phyloP scores from a whole-genome alignment of 768 basidiomycete genomes.

The Trametes cubensis region DNA sequence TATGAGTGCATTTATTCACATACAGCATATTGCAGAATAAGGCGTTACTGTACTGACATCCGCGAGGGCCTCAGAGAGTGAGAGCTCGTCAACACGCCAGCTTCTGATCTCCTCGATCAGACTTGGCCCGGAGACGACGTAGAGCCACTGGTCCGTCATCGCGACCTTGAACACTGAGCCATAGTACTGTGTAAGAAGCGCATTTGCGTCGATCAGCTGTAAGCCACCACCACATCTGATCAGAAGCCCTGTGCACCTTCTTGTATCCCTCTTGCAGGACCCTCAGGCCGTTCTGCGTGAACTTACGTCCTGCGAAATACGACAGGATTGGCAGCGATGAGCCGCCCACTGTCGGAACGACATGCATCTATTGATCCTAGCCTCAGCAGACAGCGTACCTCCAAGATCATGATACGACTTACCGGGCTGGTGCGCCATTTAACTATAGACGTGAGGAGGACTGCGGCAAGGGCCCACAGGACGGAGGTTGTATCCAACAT shows the following conservation, averaged over 20 bases:
- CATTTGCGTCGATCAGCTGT: too few species aligned
- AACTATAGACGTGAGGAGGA: too few species aligned
- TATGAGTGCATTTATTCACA: too few species aligned
- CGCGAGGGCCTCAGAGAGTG: conserved; percentile 41
- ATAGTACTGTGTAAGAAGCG: conserved; percentile 21
- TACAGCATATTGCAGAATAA: not conserved
- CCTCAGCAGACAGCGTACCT: too few species aligned
- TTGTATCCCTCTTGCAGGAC: conserved; percentile 43
- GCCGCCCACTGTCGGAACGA: too few species aligned
- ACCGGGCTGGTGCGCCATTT: too few species aligned
- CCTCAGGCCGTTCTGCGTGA: conserved; percentile 34
- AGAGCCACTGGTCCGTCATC: conserved; percentile 46
- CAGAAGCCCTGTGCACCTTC: conserved; percentile 27
- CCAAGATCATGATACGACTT: too few species aligned
- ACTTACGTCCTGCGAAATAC: conserved; percentile 35
- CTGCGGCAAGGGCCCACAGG: too few species aligned
- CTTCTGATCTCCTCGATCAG: conserved; percentile 54
- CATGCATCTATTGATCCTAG: too few species aligned
- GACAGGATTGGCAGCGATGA: too few species aligned
- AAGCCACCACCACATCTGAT: too few species aligned
- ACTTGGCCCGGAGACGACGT: conserved; percentile 45
- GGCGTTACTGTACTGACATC: conserved; percentile 40
- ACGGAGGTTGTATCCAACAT: too few species aligned
- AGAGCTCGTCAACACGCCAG: conserved; percentile 50
- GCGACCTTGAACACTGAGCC: conserved; percentile 46